phyloP scores from a whole-genome alignment of 345 rosid genomes.

The Anastatica hierochuntica region DNA sequence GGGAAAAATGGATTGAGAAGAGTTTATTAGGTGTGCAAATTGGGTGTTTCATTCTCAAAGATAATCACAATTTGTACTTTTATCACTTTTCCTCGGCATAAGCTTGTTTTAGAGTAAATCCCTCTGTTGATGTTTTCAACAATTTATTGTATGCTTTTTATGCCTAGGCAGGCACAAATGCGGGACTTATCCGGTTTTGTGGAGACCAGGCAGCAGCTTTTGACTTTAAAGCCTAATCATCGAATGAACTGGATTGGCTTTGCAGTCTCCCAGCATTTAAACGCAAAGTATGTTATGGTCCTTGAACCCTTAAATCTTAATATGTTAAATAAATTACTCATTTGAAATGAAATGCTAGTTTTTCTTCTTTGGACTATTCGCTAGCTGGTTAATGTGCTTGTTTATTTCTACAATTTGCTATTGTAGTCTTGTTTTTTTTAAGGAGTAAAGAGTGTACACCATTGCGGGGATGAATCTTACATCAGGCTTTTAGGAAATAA shows the following conservation, averaged over 20 bases:
- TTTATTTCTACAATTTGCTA: constrained; percentile 4
- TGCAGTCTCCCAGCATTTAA: constrained; percentile 93
- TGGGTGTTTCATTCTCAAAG: neutral
- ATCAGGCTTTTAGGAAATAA: constrained; percentile 3
- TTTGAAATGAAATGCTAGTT: no score
- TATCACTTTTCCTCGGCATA: neutral
- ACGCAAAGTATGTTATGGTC: constrained; percentile 52
- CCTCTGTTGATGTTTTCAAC: neutral
- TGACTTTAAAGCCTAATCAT: constrained; percentile 91
- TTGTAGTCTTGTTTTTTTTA: neutral
- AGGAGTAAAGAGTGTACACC: neutral
- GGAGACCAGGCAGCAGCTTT: constrained; percentile 91
- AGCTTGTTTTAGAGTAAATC: neutral
- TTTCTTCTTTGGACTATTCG: neutral
- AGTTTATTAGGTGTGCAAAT: neutral
- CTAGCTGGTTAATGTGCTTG: neutral
- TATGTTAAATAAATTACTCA: no score
- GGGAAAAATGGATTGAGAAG: neutral
- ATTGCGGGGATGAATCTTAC: neutral
- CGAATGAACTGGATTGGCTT: constrained; percentile 99
- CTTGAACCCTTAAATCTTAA: constrained; percentile 10
- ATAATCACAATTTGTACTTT: neutral
- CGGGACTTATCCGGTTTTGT: constrained; percentile 95
- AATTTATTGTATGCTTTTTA: neutral
- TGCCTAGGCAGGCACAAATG: constrained; percentile 98